Evolutionary conservation across 257 asterid genomes (phyloP).

Genomic region (Voacanga thouarsii): DNA sequence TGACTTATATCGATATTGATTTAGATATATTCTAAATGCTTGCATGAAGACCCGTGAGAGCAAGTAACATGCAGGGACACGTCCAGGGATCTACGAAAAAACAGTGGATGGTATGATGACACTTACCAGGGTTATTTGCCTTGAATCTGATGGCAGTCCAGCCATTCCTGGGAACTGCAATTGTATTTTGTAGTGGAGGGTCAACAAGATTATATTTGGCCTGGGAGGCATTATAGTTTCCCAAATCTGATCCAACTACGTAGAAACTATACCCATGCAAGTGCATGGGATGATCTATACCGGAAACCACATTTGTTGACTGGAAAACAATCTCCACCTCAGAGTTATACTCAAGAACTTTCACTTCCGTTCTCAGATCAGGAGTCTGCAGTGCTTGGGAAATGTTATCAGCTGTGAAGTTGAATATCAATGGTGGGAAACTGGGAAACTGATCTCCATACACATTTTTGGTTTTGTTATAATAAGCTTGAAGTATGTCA

Average conservation of each 20-base stretch:
- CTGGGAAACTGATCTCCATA: constrained; percentile 35
- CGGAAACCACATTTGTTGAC: neutral
- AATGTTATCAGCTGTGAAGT: constrained; percentile 37
- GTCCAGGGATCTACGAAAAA: neutral
- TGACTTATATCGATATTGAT: too few relatives aligned
- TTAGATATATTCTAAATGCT: too few relatives aligned
- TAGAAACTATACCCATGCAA: constrained; percentile 16
- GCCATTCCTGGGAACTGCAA: constrained; percentile 5
- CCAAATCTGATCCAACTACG: constrained; percentile 11
- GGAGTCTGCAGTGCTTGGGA: constrained; percentile 30
- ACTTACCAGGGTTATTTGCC: constrained; percentile 17
- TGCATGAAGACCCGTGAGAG: too few relatives aligned
- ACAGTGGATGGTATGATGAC: too few relatives aligned
- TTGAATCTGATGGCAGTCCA: constrained; percentile 18
- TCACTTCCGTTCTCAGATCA: constrained; percentile 10
- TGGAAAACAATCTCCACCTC: constrained; percentile 6
- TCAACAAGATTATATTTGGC: constrained; percentile 12
- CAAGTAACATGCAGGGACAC: too few relatives aligned
- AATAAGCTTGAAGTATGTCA: constrained; percentile 46
- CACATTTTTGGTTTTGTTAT: constrained; percentile 17
- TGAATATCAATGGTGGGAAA: constrained; percentile 33
- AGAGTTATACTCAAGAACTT: neutral
- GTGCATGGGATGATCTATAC: constrained; percentile 16
- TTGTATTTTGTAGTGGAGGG: constrained; percentile 1
- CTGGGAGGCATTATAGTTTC: neutral